Evolutionary conservation across 495 filamentous ascomycete species (phyloP).

Genomic region (Antarctomyces pellizariae): DNA sequence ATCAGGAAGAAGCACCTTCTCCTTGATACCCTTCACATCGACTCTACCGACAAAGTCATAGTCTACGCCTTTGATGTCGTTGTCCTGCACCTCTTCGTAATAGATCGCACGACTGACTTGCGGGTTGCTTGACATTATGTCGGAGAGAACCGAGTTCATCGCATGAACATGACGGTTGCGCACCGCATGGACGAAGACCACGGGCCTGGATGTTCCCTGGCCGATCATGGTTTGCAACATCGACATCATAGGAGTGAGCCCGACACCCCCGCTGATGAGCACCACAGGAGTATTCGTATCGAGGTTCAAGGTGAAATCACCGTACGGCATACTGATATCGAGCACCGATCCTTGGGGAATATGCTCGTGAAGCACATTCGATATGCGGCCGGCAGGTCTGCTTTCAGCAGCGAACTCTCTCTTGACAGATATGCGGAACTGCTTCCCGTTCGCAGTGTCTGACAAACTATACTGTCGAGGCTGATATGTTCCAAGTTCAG

Average conservation of each 20-base stretch:
- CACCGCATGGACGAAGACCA: constrained; percentile 40
- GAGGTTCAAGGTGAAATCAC: constrained; percentile 41
- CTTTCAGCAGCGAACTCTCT: constrained; percentile 27
- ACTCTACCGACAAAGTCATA: constrained; percentile 32
- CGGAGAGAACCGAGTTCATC: constrained; percentile 28
- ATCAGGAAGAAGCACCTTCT: constrained; percentile 29
- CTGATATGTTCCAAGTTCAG: constrained; percentile 32
- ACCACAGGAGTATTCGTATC: constrained; percentile 28
- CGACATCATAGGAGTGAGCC: constrained; percentile 40
- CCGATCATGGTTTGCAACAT: constrained; percentile 36
- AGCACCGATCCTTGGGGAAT: constrained; percentile 33
- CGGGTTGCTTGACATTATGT: constrained; percentile 16
- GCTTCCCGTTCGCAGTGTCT: constrained; percentile 29
- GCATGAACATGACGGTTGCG: constrained; percentile 23
- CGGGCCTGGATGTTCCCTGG: constrained; percentile 18
- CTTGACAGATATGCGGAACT: constrained; percentile 53
- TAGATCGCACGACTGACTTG: constrained; percentile 15
- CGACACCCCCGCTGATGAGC: constrained; percentile 46
- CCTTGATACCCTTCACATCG: constrained; percentile 27
- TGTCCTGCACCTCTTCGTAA: constrained; percentile 17
- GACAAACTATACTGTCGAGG: constrained; percentile 52
- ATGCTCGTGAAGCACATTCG: constrained; percentile 41
- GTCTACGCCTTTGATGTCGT: constrained; percentile 27
- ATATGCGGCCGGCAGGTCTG: constrained; percentile 37
- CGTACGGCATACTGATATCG: constrained; percentile 40